Percentiles rank a stretch among this genome's conserved stretches.
These are phyloP conservation scores for Polyplosphaeria fusca DNA, from an alignment of 495 filamentous ascomycete species.

Conservation along the genomic window DNA sequence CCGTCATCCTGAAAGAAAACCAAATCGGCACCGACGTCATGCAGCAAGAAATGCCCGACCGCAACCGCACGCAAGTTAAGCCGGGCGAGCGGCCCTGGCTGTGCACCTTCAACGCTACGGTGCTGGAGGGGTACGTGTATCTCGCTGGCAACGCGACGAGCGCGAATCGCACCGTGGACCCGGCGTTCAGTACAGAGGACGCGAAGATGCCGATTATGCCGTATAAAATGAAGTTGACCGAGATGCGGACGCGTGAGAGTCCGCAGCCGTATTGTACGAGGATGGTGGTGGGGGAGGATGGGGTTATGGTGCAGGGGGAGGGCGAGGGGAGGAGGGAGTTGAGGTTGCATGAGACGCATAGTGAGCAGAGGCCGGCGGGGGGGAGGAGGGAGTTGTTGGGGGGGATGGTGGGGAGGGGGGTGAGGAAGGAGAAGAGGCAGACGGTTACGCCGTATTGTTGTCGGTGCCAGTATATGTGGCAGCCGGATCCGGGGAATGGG, in stretches of 20 bases:
- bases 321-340: not conserved
- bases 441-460: not conserved
- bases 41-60: not conserved
- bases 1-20: conserved; percentile 3
- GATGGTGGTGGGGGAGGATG: not conserved
- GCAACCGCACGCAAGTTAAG: conserved; percentile 39
- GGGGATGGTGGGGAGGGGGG: not conserved
- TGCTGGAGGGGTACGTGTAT: conserved; percentile 80
- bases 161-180: not conserved
- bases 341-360: conserved; percentile 2
- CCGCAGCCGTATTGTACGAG: conserved; percentile 3
- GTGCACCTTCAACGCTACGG: conserved; percentile 80
- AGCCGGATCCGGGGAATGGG: too few species aligned
- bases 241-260: not conserved
- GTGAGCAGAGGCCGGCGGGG: not conserved
- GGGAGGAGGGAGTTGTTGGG: not conserved
- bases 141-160: conserved; percentile 33
- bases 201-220: not conserved
- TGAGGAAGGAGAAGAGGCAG: not conserved
- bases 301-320: not conserved
- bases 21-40: not conserved
- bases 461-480: conserved; percentile 13
- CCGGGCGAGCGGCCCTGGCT: conserved; percentile 73
- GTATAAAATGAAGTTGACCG: conserved; percentile 8
- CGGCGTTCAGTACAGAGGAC: not conserved